A percentile compares a stretch with the other conserved stretches of the same genome.
phyloP scores from a whole-genome alignment of 441 rosid species.

The Geranium incanum region DNA sequence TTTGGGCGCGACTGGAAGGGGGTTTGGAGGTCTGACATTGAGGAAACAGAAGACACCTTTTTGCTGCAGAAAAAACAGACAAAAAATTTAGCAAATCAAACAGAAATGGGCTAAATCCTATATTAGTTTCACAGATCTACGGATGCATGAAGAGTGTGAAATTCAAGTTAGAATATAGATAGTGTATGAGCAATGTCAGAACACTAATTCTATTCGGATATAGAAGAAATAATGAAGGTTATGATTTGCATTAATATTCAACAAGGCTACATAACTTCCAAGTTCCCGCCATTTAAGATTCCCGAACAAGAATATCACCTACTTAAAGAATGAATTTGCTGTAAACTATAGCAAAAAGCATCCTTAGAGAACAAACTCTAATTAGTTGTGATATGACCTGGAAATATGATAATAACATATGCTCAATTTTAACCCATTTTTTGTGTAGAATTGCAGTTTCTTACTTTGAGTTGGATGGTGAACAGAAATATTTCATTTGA shows the following conservation, averaged over 20 bases:
- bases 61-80: constrained; percentile 26
- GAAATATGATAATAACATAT: neutral
- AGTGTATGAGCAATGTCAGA: too few relatives aligned
- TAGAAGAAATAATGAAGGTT: neutral
- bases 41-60: constrained; percentile 18
- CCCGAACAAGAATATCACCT: neutral
- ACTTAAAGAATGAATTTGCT: neutral
- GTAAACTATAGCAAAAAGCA: neutral
- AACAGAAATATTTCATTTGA: neutral
- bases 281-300: neutral
- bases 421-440: neutral
- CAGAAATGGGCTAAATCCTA: neutral
- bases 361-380: neutral
- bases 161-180: too few relatives aligned
- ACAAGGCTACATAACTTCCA: neutral
- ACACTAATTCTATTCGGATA: too few relatives aligned
- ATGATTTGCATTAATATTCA: neutral
- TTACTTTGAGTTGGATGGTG: neutral
- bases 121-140: too few relatives aligned
- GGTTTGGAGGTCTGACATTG: constrained; percentile 73
- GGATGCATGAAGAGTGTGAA: too few relatives aligned
- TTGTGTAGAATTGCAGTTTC: neutral
- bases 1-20: constrained; percentile 62
- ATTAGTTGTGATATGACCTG: neutral
- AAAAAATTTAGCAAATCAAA: neutral